Percentiles rank a stretch among this genome's conserved stretches.
Conservation (phyloP, 228 moss, liverwort and hornwort species). For the Sphagnum fallax region DNA sequence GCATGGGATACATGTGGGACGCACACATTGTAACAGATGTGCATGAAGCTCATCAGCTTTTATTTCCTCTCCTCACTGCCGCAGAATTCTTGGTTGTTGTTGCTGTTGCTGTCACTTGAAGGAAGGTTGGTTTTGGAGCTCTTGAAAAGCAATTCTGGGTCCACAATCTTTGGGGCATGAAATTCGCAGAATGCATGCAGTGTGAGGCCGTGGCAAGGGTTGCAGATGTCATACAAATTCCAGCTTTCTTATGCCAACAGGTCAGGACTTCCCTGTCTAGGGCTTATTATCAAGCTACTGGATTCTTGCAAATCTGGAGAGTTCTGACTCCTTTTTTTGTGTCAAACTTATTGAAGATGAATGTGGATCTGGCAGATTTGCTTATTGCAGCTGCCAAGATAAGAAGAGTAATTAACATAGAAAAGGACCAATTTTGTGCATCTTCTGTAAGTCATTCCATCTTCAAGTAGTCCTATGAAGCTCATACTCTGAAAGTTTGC, state of each 20-base stretch:
- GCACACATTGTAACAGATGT: constrained; percentile 79
- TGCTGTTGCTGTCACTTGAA: too few species aligned
- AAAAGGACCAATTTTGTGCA: constrained; percentile 93
- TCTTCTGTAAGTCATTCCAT: constrained; percentile 41
- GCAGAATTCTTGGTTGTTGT: too few species aligned
- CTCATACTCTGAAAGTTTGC: too few species aligned
- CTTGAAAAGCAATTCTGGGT: too few species aligned
- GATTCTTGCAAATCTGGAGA: too few species aligned
- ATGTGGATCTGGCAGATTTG: constrained; percentile 32
- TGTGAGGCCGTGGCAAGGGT: constrained; percentile 78
- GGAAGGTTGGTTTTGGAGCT: too few species aligned
- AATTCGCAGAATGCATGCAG: constrained; percentile 6
- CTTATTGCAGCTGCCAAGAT: constrained; percentile 86
- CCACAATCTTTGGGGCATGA: too few species aligned
- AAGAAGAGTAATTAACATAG: constrained; percentile 76
- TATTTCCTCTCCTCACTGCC: neutral
- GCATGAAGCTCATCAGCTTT: constrained; percentile 62
- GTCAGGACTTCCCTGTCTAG: neutral
- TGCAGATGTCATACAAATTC: constrained; percentile 88
- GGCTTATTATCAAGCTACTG: too few species aligned
- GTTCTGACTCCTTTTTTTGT: too few species aligned
- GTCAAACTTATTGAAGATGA: too few species aligned
- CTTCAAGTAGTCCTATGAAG: too few species aligned
- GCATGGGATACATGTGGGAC: too few species aligned
- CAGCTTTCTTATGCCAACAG: constrained; percentile 92